phyloP scores from a whole-genome alignment of 768 basidiomycete species.

The Gloeophyllum trabeum region DNA sequence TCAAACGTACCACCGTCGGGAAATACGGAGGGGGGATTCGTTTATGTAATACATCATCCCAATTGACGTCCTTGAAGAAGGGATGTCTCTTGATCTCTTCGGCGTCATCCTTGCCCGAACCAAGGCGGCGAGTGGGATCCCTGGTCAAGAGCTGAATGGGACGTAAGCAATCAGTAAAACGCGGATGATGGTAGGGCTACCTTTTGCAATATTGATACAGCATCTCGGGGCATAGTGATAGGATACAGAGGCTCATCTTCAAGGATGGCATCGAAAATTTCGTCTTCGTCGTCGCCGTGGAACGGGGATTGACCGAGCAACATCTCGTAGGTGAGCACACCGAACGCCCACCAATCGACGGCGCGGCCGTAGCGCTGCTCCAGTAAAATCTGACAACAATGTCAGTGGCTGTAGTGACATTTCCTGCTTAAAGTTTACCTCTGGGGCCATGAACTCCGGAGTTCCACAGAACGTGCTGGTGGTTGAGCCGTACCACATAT shows the following conservation, averaged over 20 bases:
- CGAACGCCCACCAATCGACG: constrained; percentile 99
- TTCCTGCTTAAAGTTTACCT: constrained; percentile 38
- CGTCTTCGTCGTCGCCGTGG: constrained; percentile 98
- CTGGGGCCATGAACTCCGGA: constrained; percentile 99
- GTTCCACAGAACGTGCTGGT: constrained; percentile 99
- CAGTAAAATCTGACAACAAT: constrained; percentile 68
- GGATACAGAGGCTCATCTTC: constrained; percentile 98
- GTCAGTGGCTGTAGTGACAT: neutral
- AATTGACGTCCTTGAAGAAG: constrained; percentile 98
- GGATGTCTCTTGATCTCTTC: constrained; percentile 96
- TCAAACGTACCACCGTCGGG: constrained; percentile 74
- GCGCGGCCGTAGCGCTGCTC: constrained; percentile 98
- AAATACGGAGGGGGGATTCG: constrained; percentile 96
- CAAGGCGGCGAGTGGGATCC: constrained; percentile 84
- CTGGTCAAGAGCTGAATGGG: constrained; percentile 70
- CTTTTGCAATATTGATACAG: constrained; percentile 91
- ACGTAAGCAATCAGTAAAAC: constrained; percentile 4
- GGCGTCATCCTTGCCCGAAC: constrained; percentile 85
- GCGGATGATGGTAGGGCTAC: constrained; percentile 25
- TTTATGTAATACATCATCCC: constrained; percentile 94
- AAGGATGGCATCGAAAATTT: constrained; percentile 98
- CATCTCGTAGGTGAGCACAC: constrained; percentile 98
- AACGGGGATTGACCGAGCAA: constrained; percentile 97
- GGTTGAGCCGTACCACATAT: constrained; percentile 94
- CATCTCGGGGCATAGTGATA: constrained; percentile 97